These are phyloP conservation scores for Penicillium arizonense DNA, from an alignment of 495 filamentous ascomycete genomes.

Conservation along the genomic window DNA sequence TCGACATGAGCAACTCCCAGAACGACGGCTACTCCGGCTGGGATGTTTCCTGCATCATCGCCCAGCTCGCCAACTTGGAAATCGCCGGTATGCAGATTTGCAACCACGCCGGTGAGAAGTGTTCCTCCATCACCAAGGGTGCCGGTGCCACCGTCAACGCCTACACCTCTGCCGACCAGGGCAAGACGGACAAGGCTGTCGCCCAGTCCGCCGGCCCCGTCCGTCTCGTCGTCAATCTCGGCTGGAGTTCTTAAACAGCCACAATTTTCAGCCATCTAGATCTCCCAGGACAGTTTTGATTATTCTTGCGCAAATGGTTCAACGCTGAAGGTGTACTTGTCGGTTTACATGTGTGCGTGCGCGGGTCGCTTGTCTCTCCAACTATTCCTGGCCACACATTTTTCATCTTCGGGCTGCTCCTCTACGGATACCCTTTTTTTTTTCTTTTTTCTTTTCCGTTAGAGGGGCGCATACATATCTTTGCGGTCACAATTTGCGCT, in stretches of 20 bases:
- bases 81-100: slow-evolving; percentile 47
- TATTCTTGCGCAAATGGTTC: slow-evolving; percentile 21
- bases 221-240: slow-evolving; percentile 35
- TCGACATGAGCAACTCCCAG: slow-evolving; percentile 50
- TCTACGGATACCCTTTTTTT: slow-evolving; percentile 12
- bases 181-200: slow-evolving; percentile 17
- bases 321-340: slow-evolving; percentile 6
- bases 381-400: slow-evolving; percentile 10
- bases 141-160: slow-evolving; percentile 28
- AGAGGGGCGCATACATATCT: slow-evolving; percentile 18
- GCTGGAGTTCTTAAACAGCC: slow-evolving; percentile 29
- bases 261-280: slow-evolving; percentile 8
- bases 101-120: slow-evolving; percentile 24
- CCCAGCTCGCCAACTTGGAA: slow-evolving; percentile 24
- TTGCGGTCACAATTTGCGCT: slow-evolving; percentile 17
- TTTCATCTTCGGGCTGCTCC: slow-evolving; percentile 4
- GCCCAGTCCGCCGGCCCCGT: slow-evolving; percentile 16
- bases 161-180: slow-evolving; percentile 32
- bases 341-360: slow-evolving; percentile 7
- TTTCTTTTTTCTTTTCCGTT: background rate
- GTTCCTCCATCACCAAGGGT: slow-evolving; percentile 34
- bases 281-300: slow-evolving; percentile 4
- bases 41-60: slow-evolving; percentile 54
- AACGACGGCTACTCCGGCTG: slow-evolving; percentile 49
- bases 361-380: slow-evolving; percentile 2